These are phyloP conservation scores for Mucuna pruriens DNA, from an alignment of 306 rosid genomes.

Conservation along the genomic window DNA sequence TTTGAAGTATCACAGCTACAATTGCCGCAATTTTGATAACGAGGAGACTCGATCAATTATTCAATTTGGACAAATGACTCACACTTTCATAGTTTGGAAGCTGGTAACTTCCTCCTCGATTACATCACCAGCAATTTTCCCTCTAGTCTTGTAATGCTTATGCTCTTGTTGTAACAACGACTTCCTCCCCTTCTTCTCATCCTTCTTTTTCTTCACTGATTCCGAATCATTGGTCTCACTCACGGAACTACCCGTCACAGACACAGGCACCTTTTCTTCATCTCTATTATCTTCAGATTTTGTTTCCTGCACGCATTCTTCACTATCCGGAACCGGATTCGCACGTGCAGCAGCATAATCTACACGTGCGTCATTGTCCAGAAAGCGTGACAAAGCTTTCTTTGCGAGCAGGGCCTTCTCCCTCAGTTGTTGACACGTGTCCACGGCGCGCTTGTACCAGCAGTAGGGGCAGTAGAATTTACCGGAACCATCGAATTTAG, in stretches of 20 bases:
- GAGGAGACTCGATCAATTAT: neutral
- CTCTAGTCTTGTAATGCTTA: neutral
- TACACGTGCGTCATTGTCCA: constrained; percentile 23
- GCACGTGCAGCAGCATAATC: neutral
- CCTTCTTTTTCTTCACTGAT: constrained; percentile 1
- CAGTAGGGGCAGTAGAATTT: constrained; percentile 73
- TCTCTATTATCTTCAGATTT: neutral
- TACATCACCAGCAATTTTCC: neutral
- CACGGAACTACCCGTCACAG: constrained; percentile 9
- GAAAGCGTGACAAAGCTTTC: constrained; percentile 51
- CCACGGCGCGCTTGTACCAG: constrained; percentile 48
- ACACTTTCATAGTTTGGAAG: constrained; percentile 34
- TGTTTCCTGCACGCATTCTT: neutral
- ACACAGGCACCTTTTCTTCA: constrained; percentile 23
- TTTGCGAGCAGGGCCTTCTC: constrained; percentile 50
- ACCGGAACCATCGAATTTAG: constrained; percentile 63
- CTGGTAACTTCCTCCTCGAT: constrained; percentile 44
- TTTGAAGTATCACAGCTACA: no score
- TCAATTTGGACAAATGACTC: neutral
- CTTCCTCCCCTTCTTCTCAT: neutral
- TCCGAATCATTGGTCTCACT: constrained; percentile 48
- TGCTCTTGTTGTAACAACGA: neutral
- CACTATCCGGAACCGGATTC: constrained; percentile 5
- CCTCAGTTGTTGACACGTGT: constrained; percentile 38
- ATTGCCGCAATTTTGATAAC: no score